Conservation (phyloP, 495 filamentous ascomycete species). For the Neurospora terricola region DNA sequence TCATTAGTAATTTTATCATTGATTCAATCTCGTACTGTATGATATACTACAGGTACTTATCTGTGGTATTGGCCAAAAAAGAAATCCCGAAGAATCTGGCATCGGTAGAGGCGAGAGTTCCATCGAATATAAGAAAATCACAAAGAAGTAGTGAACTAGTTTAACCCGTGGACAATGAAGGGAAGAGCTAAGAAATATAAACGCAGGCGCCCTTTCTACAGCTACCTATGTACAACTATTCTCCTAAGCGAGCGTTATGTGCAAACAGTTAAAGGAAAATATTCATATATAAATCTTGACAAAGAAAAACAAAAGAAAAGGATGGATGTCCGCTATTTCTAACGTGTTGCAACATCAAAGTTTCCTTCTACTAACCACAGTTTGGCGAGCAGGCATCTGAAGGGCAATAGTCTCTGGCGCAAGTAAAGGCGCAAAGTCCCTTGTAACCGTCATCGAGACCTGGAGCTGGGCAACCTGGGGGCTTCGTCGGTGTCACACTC, state of each 20-base stretch:
- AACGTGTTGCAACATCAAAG: neutral
- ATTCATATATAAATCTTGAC: neutral
- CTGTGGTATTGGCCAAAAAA: neutral
- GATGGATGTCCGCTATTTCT: neutral
- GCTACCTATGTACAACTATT: neutral
- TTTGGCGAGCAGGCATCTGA: constrained; percentile 22
- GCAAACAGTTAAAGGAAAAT: neutral
- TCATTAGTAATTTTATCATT: neutral
- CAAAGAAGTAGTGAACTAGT: neutral
- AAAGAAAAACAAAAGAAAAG: neutral
- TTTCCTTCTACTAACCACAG: neutral
- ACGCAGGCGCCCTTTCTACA: neutral
- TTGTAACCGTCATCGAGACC: constrained; percentile 27
- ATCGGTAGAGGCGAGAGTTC: too few species aligned
- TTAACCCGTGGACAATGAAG: neutral
- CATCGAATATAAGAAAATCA: neutral
- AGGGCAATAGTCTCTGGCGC: constrained; percentile 34
- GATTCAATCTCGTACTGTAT: neutral
- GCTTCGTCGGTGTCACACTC: constrained; percentile 15
- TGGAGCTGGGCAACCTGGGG: constrained; percentile 19
- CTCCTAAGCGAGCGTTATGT: neutral
- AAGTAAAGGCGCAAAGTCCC: constrained; percentile 35
- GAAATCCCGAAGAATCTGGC: neutral
- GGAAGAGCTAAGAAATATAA: neutral
- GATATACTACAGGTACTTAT: neutral